These are phyloP conservation scores for Aspergillus panamensis DNA, from an alignment of 495 filamentous ascomycete species.

Conservation along the genomic window DNA sequence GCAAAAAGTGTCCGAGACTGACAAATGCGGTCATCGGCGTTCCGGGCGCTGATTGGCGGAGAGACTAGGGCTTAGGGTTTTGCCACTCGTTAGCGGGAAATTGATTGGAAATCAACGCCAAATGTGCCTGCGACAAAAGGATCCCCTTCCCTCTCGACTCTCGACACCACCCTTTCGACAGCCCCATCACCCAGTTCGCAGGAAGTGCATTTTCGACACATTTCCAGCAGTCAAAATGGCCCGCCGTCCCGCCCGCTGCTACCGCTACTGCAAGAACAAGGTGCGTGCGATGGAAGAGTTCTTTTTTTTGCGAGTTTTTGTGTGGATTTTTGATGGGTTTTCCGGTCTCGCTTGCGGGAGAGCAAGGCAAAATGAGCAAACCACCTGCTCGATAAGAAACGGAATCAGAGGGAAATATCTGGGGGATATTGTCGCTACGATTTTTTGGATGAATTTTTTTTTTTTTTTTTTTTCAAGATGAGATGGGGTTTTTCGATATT, in stretches of 20 bases:
- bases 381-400: neutral
- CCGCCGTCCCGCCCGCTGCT: constrained; percentile 96
- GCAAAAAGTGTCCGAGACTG: constrained; percentile 9
- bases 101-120: constrained; percentile 50
- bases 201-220: constrained; percentile 53
- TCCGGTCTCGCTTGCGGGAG: constrained; percentile 37
- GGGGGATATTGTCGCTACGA: neutral
- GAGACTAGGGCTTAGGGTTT: constrained; percentile 46
- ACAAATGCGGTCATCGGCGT: constrained; percentile 23
- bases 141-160: constrained; percentile 35
- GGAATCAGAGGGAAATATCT: neutral
- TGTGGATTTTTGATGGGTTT: constrained; percentile 28
- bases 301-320: constrained; percentile 23
- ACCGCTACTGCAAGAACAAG: constrained; percentile 99
- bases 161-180: constrained; percentile 41
- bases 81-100: constrained; percentile 41
- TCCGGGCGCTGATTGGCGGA: constrained; percentile 29
- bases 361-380: neutral
- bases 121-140: constrained; percentile 35
- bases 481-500: no score
- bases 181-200: constrained; percentile 42
- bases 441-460: neutral
- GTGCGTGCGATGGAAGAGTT: constrained; percentile 49
- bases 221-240: constrained; percentile 83
- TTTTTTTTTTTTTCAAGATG: no score